Evolutionary conservation across 78 protist species (phyloP).

Genomic region (Andalucia godoyi): DNA sequence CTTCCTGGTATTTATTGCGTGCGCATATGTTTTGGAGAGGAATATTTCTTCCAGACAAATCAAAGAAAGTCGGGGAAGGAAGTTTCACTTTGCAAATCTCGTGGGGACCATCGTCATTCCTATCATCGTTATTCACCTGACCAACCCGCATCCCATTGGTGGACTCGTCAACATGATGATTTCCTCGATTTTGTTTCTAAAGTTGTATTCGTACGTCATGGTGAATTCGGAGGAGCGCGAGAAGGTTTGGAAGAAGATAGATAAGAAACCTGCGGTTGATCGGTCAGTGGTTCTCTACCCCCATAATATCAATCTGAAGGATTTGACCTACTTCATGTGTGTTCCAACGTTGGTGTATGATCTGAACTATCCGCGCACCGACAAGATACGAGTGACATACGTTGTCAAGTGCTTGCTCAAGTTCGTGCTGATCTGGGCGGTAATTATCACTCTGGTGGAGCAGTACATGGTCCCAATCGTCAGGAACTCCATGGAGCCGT

Average conservation of each 20-base stretch:
- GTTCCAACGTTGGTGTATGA: conserved; percentile 39
- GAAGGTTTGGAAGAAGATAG: background rate
- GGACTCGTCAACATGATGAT: background rate
- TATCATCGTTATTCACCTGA: background rate
- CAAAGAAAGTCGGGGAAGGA: no score
- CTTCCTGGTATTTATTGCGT: background rate
- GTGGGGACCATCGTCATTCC: background rate
- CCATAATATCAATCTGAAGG: background rate
- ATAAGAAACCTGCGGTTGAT: no score
- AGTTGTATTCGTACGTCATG: conserved; percentile 4
- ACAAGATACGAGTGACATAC: background rate
- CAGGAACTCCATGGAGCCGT: background rate
- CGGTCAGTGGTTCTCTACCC: no score
- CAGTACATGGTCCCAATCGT: conserved; percentile 23
- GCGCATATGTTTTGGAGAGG: background rate
- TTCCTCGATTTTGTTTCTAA: background rate
- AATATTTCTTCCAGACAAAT: no score
- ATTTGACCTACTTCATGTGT: background rate
- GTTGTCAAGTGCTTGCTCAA: background rate
- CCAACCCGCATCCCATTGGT: background rate
- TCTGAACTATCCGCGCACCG: conserved; percentile 15
- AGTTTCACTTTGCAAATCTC: background rate
- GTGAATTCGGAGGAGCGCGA: background rate
- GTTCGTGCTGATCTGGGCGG: background rate
- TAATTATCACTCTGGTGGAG: background rate